A percentile compares a stretch with the other conserved stretches of the same genome.
phyloP scores from a whole-genome alignment of 2,329 filamentous ascomycete species.

The Fusarium praegraminearum region DNA sequence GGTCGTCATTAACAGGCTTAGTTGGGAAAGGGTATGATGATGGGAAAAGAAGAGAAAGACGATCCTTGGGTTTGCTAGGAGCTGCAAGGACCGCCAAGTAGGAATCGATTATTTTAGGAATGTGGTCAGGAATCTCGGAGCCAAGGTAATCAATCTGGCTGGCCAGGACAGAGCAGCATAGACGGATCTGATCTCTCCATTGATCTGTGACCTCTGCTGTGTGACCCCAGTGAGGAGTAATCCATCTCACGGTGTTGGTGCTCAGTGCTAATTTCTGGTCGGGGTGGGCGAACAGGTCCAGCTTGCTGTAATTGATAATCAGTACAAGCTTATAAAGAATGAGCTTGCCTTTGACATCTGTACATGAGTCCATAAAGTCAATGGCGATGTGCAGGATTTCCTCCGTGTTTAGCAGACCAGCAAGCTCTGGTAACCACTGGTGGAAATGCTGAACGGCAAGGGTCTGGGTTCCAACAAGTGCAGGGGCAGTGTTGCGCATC shows the following conservation, averaged over 20 bases:
- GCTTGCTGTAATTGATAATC: conserved; percentile 88
- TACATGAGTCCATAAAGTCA: conserved; percentile 93
- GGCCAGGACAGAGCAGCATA: conserved; percentile 93
- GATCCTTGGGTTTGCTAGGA: conserved; percentile 66
- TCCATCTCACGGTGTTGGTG: conserved; percentile 88
- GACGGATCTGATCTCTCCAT: conserved; percentile 90
- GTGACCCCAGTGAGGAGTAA: conserved; percentile 92
- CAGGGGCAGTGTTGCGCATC: conserved; percentile 88
- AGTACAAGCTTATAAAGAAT: conserved; percentile 92
- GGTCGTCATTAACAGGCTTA: conserved; percentile 71
- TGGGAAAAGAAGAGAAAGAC: conserved; percentile 90
- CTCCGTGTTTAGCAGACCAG: conserved; percentile 78
- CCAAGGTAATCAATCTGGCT: conserved; percentile 84
- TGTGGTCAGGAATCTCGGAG: conserved; percentile 86
- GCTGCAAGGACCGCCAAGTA: conserved; percentile 79
- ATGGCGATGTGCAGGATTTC: conserved; percentile 93
- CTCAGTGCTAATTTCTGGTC: conserved; percentile 80
- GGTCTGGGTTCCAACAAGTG: conserved; percentile 93
- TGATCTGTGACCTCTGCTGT: conserved; percentile 80
- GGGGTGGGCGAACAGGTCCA: conserved; percentile 83
- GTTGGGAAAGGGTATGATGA: conserved; percentile 89
- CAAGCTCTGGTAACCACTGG: conserved; percentile 93
- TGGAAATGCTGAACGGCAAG: conserved; percentile 96
- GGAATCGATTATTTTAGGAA: conserved; percentile 90
- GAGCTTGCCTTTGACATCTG: conserved; percentile 87